Evolutionary conservation across 202 grass and related monocot species (phyloP).

Genomic region (Hordeum pubiflorum): DNA sequence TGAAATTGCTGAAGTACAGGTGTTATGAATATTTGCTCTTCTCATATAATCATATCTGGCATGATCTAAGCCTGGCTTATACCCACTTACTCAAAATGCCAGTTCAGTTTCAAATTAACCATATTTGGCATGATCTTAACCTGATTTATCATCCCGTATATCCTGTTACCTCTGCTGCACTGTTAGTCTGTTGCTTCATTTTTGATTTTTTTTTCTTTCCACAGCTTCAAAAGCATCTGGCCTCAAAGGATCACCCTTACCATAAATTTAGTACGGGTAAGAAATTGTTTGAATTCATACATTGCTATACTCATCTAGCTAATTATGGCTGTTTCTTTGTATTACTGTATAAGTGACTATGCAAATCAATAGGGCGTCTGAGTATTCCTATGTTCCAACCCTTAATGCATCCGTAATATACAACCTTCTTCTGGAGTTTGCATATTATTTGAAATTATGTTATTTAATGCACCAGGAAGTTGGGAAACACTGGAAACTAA

Average conservation of each 20-base stretch:
- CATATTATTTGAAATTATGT: background rate
- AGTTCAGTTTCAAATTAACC: background rate
- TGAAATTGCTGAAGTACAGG: background rate
- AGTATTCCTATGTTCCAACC: background rate
- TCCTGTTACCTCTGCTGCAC: background rate
- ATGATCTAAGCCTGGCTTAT: conserved; percentile 8
- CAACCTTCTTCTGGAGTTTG: background rate
- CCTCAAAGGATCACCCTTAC: conserved; percentile 83
- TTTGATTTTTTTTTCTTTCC: background rate
- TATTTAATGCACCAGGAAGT: conserved; percentile 47
- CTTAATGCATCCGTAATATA: background rate
- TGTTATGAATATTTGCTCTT: background rate
- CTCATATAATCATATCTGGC: background rate
- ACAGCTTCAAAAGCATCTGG: conserved; percentile 89
- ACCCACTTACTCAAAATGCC: background rate
- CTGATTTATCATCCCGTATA: conserved; percentile 1
- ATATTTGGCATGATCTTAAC: conserved; percentile 6
- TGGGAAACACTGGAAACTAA: conserved; percentile 87
- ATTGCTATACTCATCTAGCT: background rate
- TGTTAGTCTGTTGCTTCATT: conserved; percentile 20
- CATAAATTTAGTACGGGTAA: conserved; percentile 91
- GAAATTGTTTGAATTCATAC: conserved; percentile 5
- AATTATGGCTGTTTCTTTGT: background rate
- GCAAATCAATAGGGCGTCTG: background rate
- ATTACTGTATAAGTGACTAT: background rate